Evolutionary conservation across 2,329 filamentous ascomycete species (phyloP).

Genomic region (Thielaviopsis euricoi): DNA sequence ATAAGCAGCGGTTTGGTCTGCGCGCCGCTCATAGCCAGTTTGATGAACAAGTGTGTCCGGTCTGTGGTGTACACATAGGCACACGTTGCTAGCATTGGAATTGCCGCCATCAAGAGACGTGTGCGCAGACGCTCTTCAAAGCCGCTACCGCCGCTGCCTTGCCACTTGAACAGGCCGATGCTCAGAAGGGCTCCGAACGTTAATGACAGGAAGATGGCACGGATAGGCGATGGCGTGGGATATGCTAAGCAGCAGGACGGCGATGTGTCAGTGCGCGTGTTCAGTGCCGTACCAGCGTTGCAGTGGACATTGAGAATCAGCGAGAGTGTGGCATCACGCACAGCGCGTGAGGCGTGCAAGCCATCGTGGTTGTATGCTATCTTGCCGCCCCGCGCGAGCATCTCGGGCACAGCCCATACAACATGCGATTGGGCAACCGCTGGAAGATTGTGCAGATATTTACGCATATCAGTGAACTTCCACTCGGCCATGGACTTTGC

Average conservation of each 20-base stretch:
- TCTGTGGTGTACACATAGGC: constrained; percentile 3
- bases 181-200: background rate
- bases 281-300: constrained; percentile 21
- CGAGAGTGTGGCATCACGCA: constrained; percentile 28
- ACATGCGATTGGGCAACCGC: constrained; percentile 26
- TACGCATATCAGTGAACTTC: constrained; percentile 35
- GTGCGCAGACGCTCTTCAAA: background rate
- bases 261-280: background rate
- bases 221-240: constrained; percentile 4
- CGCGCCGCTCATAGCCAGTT: constrained; percentile 3
- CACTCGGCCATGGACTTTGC: constrained; percentile 27
- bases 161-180: background rate
- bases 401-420: constrained; percentile 32
- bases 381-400: constrained; percentile 22
- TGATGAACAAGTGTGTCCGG: constrained; percentile 7
- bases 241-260: constrained; percentile 6
- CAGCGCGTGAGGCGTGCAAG: constrained; percentile 26
- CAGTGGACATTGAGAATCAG: constrained; percentile 38
- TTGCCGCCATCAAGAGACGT: background rate
- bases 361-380: constrained; percentile 26
- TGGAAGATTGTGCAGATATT: constrained; percentile 28
- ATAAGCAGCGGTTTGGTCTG: background rate
- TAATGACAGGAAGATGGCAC: background rate
- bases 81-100: background rate
- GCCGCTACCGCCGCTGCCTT: background rate